These are phyloP conservation scores for peach (Prunus persica) DNA, from an alignment of 306 rosid species.

Conservation along the genomic window Prunus_persica_NCBIv2 NC_034011.1:25014501-25015000, in stretches of 20 bases:
- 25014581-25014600: not conserved
- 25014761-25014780: too few relatives aligned
- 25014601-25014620: not conserved
- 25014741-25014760: too few relatives aligned
- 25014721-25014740: too few relatives aligned
- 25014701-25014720: too few relatives aligned
- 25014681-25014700: too few relatives aligned
- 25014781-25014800: too few relatives aligned
- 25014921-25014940: not conserved
- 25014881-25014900: not conserved
- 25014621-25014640: not conserved
- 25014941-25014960: not conserved
- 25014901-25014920: not conserved
- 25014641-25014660: too few relatives aligned
- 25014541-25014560: not conserved
- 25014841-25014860: too few relatives aligned
- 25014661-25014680: too few relatives aligned
- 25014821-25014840: too few relatives aligned
- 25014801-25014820: too few relatives aligned
- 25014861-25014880: not conserved
- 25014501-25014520: not conserved
- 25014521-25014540: not conserved
- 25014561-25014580: not conserved
- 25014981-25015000: not conserved
- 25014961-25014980: slow-evolving; percentile 7